Conservation (phyloP, 1,284 basidiomycete species). For the Dichomitus squalens region DNA sequence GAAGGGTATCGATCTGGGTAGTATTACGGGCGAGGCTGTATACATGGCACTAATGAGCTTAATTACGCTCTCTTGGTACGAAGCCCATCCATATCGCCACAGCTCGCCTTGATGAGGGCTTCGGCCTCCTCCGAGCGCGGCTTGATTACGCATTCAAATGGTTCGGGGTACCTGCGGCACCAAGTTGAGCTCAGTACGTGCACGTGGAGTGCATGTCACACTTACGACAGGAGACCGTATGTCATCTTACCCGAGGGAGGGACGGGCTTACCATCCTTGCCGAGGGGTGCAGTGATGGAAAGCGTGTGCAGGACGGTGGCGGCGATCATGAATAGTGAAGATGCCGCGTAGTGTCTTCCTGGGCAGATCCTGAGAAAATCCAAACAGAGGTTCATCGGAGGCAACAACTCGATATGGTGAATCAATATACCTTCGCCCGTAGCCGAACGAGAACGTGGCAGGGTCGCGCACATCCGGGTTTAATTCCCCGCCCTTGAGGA, state of each 20-base stretch:
- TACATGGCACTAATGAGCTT: too few relatives aligned
- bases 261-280: neutral
- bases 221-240: constrained; percentile 4
- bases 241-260: constrained; percentile 2
- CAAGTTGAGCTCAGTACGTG: neutral
- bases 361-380: constrained; percentile 24
- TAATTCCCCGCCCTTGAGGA: constrained; percentile 36
- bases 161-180: constrained; percentile 14
- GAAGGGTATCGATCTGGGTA: too few relatives aligned
- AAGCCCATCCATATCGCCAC: neutral
- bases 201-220: too few relatives aligned
- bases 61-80: too few relatives aligned
- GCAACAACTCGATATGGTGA: neutral
- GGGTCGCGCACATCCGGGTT: constrained; percentile 33
- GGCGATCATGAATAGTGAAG: constrained; percentile 15
- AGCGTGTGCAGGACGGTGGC: constrained; percentile 15
- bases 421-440: constrained; percentile 33
- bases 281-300: constrained; percentile 2
- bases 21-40: too few relatives aligned
- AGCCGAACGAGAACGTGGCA: constrained; percentile 35
- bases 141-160: constrained; percentile 20
- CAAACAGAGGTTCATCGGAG: neutral
- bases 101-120: constrained; percentile 4
- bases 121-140: constrained; percentile 11
- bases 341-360: constrained; percentile 22